These are phyloP conservation scores for Metarhizium humberi DNA, from an alignment of 2,329 filamentous ascomycete species.

Conservation along the genomic window DNA sequence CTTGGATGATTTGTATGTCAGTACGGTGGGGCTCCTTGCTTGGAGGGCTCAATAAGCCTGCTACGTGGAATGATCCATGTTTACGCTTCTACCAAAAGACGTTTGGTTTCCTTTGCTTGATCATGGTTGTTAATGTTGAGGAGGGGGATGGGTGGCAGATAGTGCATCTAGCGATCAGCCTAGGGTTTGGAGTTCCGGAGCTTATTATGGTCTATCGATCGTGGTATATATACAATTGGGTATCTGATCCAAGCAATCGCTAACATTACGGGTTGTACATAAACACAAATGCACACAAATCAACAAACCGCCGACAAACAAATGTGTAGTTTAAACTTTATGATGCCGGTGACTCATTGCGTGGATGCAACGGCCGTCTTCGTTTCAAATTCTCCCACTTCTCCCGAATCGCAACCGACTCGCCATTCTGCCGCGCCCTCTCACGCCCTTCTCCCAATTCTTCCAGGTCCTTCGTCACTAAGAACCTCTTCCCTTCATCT, in stretches of 20 bases:
- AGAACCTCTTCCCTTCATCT: slow-evolving; percentile 24
- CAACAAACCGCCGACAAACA: neutral
- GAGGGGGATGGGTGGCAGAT: neutral
- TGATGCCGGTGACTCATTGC: neutral
- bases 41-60: neutral
- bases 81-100: neutral
- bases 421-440: slow-evolving; percentile 33
- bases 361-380: slow-evolving; percentile 14
- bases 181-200: neutral
- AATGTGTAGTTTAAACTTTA: neutral
- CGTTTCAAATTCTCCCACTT: slow-evolving; percentile 31
- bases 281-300: neutral
- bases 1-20: slow-evolving; percentile 38
- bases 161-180: neutral
- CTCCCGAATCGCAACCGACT: slow-evolving; percentile 33
- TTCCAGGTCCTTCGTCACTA: slow-evolving; percentile 39
- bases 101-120: neutral
- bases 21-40: slow-evolving; percentile 49
- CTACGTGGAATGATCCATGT: neutral
- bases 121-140: neutral
- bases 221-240: neutral
- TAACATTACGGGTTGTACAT: neutral
- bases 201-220: neutral
- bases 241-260: neutral
- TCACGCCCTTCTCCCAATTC: slow-evolving; percentile 40